Evolutionary conservation across 805 yeast species (phyloP), one percentile per base, ranked within the genome.

Genomic region (Zygoascus ofunaensis): DNA sequence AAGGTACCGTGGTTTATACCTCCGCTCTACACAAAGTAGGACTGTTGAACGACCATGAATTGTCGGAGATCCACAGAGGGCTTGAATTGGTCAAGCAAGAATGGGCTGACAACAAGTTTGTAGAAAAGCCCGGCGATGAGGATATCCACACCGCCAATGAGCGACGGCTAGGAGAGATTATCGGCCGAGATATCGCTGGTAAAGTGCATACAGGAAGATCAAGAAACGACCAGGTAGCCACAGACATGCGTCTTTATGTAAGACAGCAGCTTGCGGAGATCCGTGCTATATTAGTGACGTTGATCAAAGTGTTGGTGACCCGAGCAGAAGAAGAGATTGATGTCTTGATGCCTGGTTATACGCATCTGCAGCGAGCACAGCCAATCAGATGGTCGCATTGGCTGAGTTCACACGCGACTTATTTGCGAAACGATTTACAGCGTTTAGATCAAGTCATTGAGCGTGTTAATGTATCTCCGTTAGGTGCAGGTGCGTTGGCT

Each of bases 321-420:
- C 78, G 99, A 60, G 96, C 94, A 4, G 81, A 77, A 57, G 62
- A 72, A 28, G 99, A 92, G 67, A 84, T 92, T 48, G 94, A 83
- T 55, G 83, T 82, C 17, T 73, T 92, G 60, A 92, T 92, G 97
- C 99, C 99, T 8, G 99, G 99, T 37, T 92, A 92, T 70, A 92
- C 99, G 12, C 99, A 92, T 69, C 71, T 92, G 62, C 98, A 92
- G 72, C 83, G 95, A 63, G 97, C 97, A 1, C 99, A 89, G 68
- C 99, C 99, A n/a, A 92, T 92, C 59, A 79, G 99, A 68, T 92
- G 99, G 99, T 73, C 97, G 1, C 99, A 92, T 63, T 90, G 97
- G 96, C 72, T 92, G 53, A 78, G 90, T 54, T 80, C 87, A 62
- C 90, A 92, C 59, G 97, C 96, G 33, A 90, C 98, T 2, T 92